These are phyloP conservation scores for Copromyces sp. DNA, from an alignment of 495 filamentous ascomycete genomes.

Conservation along the genomic window DNA sequence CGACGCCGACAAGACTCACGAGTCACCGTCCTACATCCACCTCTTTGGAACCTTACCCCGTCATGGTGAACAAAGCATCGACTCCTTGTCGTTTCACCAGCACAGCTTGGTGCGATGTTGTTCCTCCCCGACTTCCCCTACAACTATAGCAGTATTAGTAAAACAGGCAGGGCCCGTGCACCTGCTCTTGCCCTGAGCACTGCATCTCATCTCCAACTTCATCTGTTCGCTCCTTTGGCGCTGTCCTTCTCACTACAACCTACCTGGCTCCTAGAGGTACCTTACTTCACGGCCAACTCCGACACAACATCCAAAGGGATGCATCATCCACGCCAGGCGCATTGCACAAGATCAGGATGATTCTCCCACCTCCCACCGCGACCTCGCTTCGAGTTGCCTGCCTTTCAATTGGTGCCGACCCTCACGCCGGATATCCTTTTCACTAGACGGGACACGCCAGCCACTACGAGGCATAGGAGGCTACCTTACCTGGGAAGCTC, in stretches of 20 bases:
- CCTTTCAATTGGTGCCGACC: no score
- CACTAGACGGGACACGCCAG: not conserved
- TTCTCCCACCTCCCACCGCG: not conserved
- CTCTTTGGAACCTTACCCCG: not conserved
- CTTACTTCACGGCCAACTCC: not conserved
- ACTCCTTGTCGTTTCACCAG: not conserved
- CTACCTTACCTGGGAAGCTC: not conserved
- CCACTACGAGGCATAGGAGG: not conserved
- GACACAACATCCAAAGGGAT: not conserved
- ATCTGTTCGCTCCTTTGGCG: not conserved
- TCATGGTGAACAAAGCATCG: not conserved
- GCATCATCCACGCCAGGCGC: not conserved
- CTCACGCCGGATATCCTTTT: not conserved
- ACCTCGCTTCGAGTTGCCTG: not conserved
- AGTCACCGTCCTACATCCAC: not conserved
- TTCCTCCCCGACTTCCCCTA: not conserved
- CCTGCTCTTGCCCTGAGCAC: not conserved
- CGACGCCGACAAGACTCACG: not conserved
- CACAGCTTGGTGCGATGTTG: not conserved
- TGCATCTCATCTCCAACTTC: not conserved
- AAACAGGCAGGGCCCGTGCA: not conserved
- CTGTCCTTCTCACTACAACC: not conserved
- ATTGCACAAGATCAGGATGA: not conserved
- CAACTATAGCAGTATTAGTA: not conserved
- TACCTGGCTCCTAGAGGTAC: not conserved